These are phyloP conservation scores for Fusarium albidum DNA, from an alignment of 2,329 filamentous ascomycete genomes.

Conservation along the genomic window DNA sequence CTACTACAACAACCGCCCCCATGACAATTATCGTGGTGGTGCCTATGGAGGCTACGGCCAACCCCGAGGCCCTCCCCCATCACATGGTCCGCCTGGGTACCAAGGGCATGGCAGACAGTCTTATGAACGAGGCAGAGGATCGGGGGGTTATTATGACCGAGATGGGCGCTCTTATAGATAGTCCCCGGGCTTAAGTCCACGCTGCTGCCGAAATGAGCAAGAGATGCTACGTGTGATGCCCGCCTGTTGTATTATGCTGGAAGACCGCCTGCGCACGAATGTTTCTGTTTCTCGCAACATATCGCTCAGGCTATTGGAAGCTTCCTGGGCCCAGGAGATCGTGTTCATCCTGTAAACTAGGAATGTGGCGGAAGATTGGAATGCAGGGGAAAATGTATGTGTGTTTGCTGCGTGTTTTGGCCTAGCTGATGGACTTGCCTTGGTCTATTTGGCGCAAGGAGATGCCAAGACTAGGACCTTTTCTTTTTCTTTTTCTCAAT, in stretches of 20 bases:
- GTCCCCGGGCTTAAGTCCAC: neutral
- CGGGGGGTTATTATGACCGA: conserved; percentile 30
- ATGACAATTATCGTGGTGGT: conserved; percentile 22
- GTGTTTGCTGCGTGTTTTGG: neutral
- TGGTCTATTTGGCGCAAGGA: too few species aligned
- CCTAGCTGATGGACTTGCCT: too few species aligned
- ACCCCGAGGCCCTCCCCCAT: conserved; percentile 27
- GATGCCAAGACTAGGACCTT: too few species aligned
- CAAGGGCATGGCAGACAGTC: conserved; percentile 32
- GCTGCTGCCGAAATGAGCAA: neutral
- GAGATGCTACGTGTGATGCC: neutral
- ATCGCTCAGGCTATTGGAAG: neutral
- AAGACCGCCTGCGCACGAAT: neutral
- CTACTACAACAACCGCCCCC: conserved; percentile 32
- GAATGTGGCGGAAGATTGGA: conserved; percentile 10
- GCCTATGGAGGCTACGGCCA: conserved; percentile 34
- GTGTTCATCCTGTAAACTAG: neutral
- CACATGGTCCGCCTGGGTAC: conserved; percentile 23
- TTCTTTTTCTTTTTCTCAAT: neutral
- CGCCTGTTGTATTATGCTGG: neutral
- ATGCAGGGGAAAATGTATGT: conserved; percentile 2
- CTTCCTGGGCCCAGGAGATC: neutral
- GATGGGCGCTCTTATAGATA: conserved; percentile 38
- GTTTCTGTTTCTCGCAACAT: neutral
- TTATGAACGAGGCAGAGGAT: conserved; percentile 28